Percentiles rank a stretch among this genome's conserved stretches.
Evolutionary conservation across 352 stramenopile species (phyloP).

Genomic region (Phytophthora ramorum): DNA sequence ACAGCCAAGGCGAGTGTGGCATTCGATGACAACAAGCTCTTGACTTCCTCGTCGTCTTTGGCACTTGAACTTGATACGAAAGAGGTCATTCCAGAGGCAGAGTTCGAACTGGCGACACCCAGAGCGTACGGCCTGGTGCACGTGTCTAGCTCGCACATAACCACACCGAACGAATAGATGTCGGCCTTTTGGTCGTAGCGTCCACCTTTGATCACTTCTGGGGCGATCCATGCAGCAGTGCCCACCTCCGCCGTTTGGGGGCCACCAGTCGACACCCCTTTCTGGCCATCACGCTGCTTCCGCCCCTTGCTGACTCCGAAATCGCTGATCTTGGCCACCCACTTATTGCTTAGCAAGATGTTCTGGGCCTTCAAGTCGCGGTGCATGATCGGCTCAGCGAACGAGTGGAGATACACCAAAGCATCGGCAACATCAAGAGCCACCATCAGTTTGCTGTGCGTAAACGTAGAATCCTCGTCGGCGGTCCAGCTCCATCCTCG

Average conservation of each 20-base stretch:
- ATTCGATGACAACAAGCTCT: constrained; percentile 43
- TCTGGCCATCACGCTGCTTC: constrained; percentile 18
- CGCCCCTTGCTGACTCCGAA: constrained; percentile 63
- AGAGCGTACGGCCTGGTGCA: constrained; percentile 51
- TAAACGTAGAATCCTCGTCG: constrained; percentile 30
- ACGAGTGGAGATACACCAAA: constrained; percentile 52
- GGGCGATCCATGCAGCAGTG: constrained; percentile 63
- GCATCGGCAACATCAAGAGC: constrained; percentile 47
- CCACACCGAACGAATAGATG: constrained; percentile 66
- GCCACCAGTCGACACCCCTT: constrained; percentile 23
- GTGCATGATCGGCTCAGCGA: constrained; percentile 53
- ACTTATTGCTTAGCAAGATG: constrained; percentile 55
- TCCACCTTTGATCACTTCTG: constrained; percentile 57
- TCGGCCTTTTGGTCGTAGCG: constrained; percentile 56
- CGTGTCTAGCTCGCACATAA: constrained; percentile 61
- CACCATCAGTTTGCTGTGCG: constrained; percentile 39
- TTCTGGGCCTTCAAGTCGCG: constrained; percentile 70
- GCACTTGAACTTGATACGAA: constrained; percentile 18
- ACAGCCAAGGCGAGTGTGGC: constrained; percentile 51
- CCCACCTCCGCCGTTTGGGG: constrained; percentile 56
- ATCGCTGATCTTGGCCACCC: constrained; percentile 62
- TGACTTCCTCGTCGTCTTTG: constrained; percentile 18
- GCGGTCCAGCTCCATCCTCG: constrained; percentile 43
- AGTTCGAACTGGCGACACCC: constrained; percentile 25
- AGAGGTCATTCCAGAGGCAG: constrained; percentile 38